Percentiles rank a stretch among this genome's conserved stretches.
Evolutionary conservation across 768 basidiomycete genomes (phyloP).

Genomic region (Podaxis sp.): DNA sequence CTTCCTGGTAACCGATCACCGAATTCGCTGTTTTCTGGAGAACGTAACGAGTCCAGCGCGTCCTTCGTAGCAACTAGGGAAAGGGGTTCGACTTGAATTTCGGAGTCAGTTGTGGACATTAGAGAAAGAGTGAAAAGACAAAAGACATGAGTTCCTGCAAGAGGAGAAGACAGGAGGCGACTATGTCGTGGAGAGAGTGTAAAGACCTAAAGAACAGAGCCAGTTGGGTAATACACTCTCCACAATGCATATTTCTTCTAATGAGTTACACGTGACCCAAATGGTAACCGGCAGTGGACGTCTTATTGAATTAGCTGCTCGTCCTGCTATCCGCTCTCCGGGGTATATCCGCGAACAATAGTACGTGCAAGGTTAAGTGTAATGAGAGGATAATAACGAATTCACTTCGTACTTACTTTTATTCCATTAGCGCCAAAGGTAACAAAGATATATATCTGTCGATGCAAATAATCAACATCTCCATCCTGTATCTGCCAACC

Average conservation of each 20-base stretch:
- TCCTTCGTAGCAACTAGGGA: slow-evolving; percentile 6
- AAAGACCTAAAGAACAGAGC: not conserved
- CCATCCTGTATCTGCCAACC: not conserved
- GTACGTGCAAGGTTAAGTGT: too few species aligned
- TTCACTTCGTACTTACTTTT: too few species aligned
- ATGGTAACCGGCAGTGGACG: not conserved
- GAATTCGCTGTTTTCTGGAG: slow-evolving; percentile 40
- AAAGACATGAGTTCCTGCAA: slow-evolving; percentile 5
- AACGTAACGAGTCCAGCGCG: slow-evolving; percentile 48
- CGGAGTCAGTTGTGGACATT: slow-evolving; percentile 6
- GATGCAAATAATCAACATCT: too few species aligned
- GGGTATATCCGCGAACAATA: too few species aligned
- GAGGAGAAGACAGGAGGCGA: not conserved
- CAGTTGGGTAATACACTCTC: not conserved
- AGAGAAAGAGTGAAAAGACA: not conserved
- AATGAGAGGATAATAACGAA: too few species aligned
- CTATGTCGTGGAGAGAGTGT: not conserved
- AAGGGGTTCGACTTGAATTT: slow-evolving; percentile 1
- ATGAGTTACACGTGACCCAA: not conserved
- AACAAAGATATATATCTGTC: too few species aligned
- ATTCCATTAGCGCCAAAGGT: too few species aligned
- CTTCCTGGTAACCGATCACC: slow-evolving; percentile 28
- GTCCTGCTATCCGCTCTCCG: too few species aligned
- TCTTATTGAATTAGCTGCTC: too few species aligned
- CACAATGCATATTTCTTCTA: not conserved